Evolutionary conservation across 2,329 filamentous ascomycete genomes (phyloP), one percentile per base, ranked within the genome.

Genomic region (Metarhizium guizhouense): DNA sequence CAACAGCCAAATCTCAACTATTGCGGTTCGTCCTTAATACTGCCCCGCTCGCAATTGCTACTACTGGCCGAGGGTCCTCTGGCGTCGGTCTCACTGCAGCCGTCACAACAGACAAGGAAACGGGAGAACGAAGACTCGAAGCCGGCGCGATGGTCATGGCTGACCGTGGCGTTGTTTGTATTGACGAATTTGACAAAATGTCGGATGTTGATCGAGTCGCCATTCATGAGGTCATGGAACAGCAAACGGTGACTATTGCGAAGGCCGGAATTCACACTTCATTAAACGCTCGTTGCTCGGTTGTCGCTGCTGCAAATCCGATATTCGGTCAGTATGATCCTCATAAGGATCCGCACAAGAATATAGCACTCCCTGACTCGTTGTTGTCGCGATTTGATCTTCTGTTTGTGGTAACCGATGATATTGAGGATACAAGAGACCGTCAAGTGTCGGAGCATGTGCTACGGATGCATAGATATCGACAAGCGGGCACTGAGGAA

Each of bases 201-300:
- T 96, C 91, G 56, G 94, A 99, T 68, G 87, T 97, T 56, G 94
- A 99, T 72, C 85, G 94, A 68, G 94, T 99, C 4, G 94, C 94
- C 50, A 99, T 99, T 64, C 94, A 99, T 82, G 94, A 99, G 88
- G 94, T 99, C 62, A 99, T 99, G 94, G 94, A 99, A 74, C 94
- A 99, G 75, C 94, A 99, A 74, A 99, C 94, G 0, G 94, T 99
- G 58, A 99, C 94, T 14, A 99, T 99, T 66, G 94, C 94, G 53
- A 99, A 99, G 75, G 94, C 94, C 1, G 94, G 94, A 61, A 99
- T 99, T 57, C 94, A 99, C 72, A 99, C 94, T 0, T 96, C 92
- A 3, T 78, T 99, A 58, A 99, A 99, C 67, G 94, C 94, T 54
- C 87, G 94, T 56, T 99, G 94, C 75, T 96, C 91, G 72, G 94